These are phyloP conservation scores for Tetracladium maxilliforme DNA, from an alignment of 2,329 filamentous ascomycete genomes.

Conservation along the genomic window DNA sequence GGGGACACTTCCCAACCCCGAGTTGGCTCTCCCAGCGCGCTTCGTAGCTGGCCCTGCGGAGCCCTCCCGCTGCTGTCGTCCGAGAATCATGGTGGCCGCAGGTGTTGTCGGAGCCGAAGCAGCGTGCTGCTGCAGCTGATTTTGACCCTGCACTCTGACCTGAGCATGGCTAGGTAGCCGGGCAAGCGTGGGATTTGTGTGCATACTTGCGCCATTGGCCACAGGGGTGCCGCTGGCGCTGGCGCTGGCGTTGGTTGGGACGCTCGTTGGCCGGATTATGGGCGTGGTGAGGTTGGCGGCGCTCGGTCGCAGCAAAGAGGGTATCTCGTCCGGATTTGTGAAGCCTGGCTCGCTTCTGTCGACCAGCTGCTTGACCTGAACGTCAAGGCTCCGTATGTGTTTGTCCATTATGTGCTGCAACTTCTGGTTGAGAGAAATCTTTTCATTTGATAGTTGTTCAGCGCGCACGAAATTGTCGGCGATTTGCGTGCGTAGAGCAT, in stretches of 20 bases:
- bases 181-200: conserved; percentile 17
- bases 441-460: conserved; percentile 60
- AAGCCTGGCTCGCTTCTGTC: conserved; percentile 43
- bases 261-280: too few relatives aligned
- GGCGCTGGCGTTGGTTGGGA: conserved; percentile 25
- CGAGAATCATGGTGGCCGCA: conserved; percentile 43
- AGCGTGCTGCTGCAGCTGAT: conserved; percentile 1
- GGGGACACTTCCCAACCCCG: conserved; percentile 26
- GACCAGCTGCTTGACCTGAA: conserved; percentile 45
- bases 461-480: conserved; percentile 53
- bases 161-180: too few relatives aligned
- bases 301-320: conserved; percentile 44
- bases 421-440: conserved; percentile 55
- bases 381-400: conserved; percentile 46
- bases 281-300: conserved; percentile 32
- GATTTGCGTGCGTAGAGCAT: conserved; percentile 49
- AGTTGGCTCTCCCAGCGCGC: too few relatives aligned
- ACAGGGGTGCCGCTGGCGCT: conserved; percentile 15
- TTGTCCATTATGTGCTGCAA: conserved; percentile 44
- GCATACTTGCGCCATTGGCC: too few relatives aligned
- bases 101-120: conserved; percentile 45
- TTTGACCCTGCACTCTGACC: neutral
- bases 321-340: conserved; percentile 36
- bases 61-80: conserved; percentile 37
- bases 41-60: conserved; percentile 46